Conservation (phyloP, 805 yeast species). For the Saccharomycopsis fibuligera region DNA sequence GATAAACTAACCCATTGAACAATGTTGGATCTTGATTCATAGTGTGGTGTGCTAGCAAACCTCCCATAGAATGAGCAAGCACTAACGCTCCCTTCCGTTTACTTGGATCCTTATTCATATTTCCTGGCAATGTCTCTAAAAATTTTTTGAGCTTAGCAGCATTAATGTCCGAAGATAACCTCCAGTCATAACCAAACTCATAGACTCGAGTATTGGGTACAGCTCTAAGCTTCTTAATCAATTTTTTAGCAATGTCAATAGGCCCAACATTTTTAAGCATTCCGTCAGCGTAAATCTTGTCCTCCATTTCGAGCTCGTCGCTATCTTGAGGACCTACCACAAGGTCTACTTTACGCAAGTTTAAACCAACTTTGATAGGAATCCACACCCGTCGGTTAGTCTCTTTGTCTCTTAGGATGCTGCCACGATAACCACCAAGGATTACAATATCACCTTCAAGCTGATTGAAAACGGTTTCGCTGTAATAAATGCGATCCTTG, state of each 20-base stretch:
- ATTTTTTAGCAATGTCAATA: conserved; percentile 62
- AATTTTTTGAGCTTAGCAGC: conserved; percentile 46
- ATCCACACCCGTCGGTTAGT: conserved; percentile 76
- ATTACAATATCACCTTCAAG: conserved; percentile 75
- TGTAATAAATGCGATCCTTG: conserved; percentile 18
- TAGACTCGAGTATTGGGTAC: conserved; percentile 57
- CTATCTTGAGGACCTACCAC: conserved; percentile 64
- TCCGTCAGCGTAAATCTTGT: conserved; percentile 62
- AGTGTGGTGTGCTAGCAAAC: conserved; percentile 74
- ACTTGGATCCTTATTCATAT: conserved; percentile 34
- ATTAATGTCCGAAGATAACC: conserved; percentile 57
- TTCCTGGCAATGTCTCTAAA: conserved; percentile 37
- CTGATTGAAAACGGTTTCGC: conserved; percentile 45
- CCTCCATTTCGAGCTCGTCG: conserved; percentile 50
- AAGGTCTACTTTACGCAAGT: conserved; percentile 62
- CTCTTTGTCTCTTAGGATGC: conserved; percentile 57
- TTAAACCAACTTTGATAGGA: conserved; percentile 79
- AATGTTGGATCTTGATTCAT: conserved; percentile 61
- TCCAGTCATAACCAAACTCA: conserved; percentile 93
- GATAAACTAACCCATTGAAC: conserved; percentile 71
- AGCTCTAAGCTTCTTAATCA: conserved; percentile 45
- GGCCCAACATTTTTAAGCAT: conserved; percentile 82
- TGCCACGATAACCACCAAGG: conserved; percentile 87
- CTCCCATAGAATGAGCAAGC: conserved; percentile 94
- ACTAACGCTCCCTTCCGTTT: conserved; percentile 49